Evolutionary conservation across 2,329 filamentous ascomycete species (phyloP), one percentile per base, ranked within the genome.

Genomic region (Colletotrichum sp.): DNA sequence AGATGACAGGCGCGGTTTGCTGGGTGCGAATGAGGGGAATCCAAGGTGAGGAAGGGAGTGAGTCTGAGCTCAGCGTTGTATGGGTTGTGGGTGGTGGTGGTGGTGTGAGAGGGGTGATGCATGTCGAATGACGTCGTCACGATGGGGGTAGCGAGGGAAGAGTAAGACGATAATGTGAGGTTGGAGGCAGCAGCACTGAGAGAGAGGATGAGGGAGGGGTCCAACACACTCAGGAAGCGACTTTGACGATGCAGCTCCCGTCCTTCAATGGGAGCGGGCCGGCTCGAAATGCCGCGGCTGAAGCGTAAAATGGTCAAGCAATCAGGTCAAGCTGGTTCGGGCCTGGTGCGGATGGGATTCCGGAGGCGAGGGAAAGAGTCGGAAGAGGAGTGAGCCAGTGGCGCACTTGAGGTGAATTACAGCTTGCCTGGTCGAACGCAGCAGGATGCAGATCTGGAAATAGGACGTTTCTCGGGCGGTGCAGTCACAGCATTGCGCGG

Each of bases 91-190:
- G 25, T 62, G 69, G 30, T 66, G 52, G 36, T 71, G 34, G 55
- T 71, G 34, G 16, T 25, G 43, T 22, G 16, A 69, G 72, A 75
- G 69, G 73, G 70, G 43, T 66, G 64, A 62, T 75, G 69, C 69
- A 75, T 73, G 73, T 64, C 62, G 69, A 52, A 75, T 73, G 73
- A 75, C 69, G 73, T 75, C 70, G 69, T 66, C 72, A 58, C 69
- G 73, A 75, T 73, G 69, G 62, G 16, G 64, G 9, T 27, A 22
- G 28, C 13, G 25, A 27, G 22, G 36, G 55, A 13, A 12, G 39
- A n/a, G 39, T 6, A 30, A 27, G 12, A 60, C 6, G 34, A 36
- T 39, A 30, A 32, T 48, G 39, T 4, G n/a, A 61, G 34, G 52
- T 52, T 36, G 58, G 56, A 48, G 56, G 28, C 3, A 2, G 25